These are phyloP conservation scores for Amanita thiersii DNA, from an alignment of 768 basidiomycete genomes.

Conservation along the genomic window DNA sequence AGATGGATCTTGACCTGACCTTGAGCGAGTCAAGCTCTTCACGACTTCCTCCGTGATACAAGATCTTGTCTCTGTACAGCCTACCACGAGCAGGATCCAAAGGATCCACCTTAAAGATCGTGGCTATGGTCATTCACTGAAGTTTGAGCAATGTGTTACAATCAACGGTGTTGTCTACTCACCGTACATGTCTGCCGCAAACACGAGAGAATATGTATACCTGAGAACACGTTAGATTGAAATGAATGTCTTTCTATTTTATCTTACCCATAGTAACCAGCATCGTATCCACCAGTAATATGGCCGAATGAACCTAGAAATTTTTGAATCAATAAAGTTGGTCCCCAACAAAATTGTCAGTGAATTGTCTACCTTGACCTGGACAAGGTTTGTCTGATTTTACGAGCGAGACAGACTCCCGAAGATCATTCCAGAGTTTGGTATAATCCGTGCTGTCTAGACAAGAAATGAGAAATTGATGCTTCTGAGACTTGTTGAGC, in stretches of 20 bases:
- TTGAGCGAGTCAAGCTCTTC: slow-evolving; percentile 78
- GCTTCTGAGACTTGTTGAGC: background rate
- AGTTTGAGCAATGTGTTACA: background rate
- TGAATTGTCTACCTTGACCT: slow-evolving; percentile 72
- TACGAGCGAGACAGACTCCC: slow-evolving; percentile 64
- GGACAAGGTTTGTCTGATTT: slow-evolving; percentile 50
- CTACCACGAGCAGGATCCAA: slow-evolving; percentile 60
- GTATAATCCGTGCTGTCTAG: slow-evolving; percentile 63
- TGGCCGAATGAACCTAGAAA: slow-evolving; percentile 59
- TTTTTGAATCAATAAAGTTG: background rate
- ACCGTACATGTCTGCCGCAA: slow-evolving; percentile 54
- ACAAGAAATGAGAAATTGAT: slow-evolving; percentile 5
- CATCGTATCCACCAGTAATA: slow-evolving; percentile 67
- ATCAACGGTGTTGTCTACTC: slow-evolving; percentile 7
- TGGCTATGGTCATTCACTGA: slow-evolving; percentile 28
- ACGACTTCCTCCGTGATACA: slow-evolving; percentile 65
- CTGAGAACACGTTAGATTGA: slow-evolving; percentile 13
- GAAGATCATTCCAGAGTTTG: slow-evolving; percentile 67
- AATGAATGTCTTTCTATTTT: slow-evolving; percentile 1
- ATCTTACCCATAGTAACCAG: slow-evolving; percentile 57
- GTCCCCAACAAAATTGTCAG: too few relatives aligned
- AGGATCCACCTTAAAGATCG: slow-evolving; percentile 77
- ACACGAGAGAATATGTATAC: slow-evolving; percentile 67
- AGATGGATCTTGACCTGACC: slow-evolving; percentile 24
- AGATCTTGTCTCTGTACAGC: slow-evolving; percentile 68